These are phyloP conservation scores for Kazachstania kunashirensis DNA, from an alignment of 805 yeast genomes.

Conservation along the genomic window DNA sequence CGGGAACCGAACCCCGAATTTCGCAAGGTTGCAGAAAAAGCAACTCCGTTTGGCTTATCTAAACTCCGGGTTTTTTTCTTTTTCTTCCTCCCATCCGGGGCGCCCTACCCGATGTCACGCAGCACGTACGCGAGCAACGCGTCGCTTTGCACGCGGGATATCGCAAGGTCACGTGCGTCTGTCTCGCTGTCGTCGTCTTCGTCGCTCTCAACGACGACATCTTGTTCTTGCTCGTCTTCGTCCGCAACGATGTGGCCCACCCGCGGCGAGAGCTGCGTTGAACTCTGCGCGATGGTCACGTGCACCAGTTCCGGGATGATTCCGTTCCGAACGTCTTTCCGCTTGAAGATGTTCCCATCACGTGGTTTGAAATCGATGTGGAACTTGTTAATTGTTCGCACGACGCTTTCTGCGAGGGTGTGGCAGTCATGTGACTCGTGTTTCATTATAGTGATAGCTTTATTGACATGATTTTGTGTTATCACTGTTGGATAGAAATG, in stretches of 20 bases:
- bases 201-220: not conserved
- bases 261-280: not conserved
- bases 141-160: not conserved
- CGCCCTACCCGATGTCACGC: too few species aligned
- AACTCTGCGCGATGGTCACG: not conserved
- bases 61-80: too few species aligned
- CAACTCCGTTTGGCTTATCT: too few species aligned
- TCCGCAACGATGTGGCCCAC: not conserved
- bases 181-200: not conserved
- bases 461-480: slow-evolving; percentile 11
- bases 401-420: slow-evolving; percentile 7
- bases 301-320: slow-evolving; percentile 5
- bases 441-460: slow-evolving; percentile 7
- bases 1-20: too few species aligned
- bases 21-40: too few species aligned
- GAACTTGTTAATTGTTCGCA: slow-evolving; percentile 17
- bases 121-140: not conserved
- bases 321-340: slow-evolving; percentile 1
- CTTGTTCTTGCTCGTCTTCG: not conserved
- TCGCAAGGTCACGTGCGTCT: not conserved
- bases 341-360: slow-evolving; percentile 18
- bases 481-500: slow-evolving; percentile 16
- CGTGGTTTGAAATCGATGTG: slow-evolving; percentile 11
- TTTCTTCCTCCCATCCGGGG: too few species aligned
- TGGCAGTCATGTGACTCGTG: not conserved